Conservation (phyloP, 108 stramenopile species). For the Nitzschia palea region DNA sequence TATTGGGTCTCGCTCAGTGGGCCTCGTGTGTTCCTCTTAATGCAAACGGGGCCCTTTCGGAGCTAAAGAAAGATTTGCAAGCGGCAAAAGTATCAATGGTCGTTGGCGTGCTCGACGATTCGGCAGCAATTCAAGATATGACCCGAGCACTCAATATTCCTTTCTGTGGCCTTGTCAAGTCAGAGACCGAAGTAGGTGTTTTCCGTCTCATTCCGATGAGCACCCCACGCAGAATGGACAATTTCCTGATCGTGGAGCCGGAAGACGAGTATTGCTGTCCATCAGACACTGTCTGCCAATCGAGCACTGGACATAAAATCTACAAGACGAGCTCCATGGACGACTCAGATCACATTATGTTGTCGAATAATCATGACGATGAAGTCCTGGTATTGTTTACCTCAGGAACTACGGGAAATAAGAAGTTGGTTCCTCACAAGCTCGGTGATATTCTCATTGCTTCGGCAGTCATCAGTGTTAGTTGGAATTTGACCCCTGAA, state of each 20-base stretch:
- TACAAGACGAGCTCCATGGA: constrained; percentile 9
- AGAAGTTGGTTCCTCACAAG: constrained; percentile 67
- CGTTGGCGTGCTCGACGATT: constrained; percentile 29
- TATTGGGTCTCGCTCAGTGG: constrained; percentile 45
- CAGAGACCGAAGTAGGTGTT: constrained; percentile 34
- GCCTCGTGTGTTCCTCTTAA: constrained; percentile 53
- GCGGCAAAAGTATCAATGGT: constrained; percentile 22
- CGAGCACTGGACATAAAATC: not conserved
- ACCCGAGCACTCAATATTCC: constrained; percentile 40
- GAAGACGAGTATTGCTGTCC: constrained; percentile 22
- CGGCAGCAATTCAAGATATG: constrained; percentile 27
- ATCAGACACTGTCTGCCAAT: constrained; percentile 1
- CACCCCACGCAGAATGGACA: not conserved
- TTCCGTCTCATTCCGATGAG: constrained; percentile 29
- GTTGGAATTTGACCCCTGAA: constrained; percentile 48
- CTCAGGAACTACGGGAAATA: constrained; percentile 70
- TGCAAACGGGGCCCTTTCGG: constrained; percentile 38
- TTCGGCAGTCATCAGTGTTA: constrained; percentile 46
- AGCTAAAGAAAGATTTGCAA: constrained; percentile 47
- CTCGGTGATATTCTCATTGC: constrained; percentile 52
- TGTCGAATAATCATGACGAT: constrained; percentile 44
- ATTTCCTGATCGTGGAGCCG: not conserved
- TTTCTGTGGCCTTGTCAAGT: constrained; percentile 29
- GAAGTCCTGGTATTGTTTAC: constrained; percentile 67
- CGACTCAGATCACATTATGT: constrained; percentile 1